phyloP scores from a whole-genome alignment of 2,329 filamentous ascomycete genomes.

The Fusarium penzigii region DNA sequence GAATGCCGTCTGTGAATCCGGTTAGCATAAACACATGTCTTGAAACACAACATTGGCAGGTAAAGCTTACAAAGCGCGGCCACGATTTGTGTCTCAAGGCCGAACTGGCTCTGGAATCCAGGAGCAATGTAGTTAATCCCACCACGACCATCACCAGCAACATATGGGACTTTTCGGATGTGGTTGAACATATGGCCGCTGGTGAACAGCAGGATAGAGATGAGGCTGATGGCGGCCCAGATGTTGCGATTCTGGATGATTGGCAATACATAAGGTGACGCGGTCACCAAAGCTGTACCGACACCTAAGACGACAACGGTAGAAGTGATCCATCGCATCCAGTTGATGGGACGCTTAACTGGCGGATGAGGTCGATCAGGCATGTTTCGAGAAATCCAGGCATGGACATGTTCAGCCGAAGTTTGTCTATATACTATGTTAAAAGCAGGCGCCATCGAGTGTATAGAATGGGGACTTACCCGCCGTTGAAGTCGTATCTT shows the following conservation, averaged over 20 bases:
- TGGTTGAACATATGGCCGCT: conserved; percentile 99
- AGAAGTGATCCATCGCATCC: conserved; percentile 68
- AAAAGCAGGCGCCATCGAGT: background rate
- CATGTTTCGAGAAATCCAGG: conserved; percentile 78
- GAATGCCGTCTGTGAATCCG: conserved; percentile 54
- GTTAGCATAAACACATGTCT: background rate
- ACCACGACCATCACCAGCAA: conserved; percentile 79
- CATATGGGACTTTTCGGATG: conserved; percentile 93
- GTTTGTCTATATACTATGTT: conserved; percentile 55
- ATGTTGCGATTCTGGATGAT: conserved; percentile 87
- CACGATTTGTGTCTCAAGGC: conserved; percentile 92
- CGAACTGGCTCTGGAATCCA: conserved; percentile 92
- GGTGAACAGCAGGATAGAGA: conserved; percentile 88
- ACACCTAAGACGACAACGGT: conserved; percentile 69
- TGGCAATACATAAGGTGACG: conserved; percentile 78
- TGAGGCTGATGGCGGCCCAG: conserved; percentile 88
- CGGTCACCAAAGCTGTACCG: conserved; percentile 68
- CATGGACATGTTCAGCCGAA: conserved; percentile 74
- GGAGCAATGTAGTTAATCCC: conserved; percentile 87
- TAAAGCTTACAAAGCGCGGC: conserved; percentile 82
- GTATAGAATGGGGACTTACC: conserved; percentile 52
- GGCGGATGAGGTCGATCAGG: conserved; percentile 75
- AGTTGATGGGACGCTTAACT: conserved; percentile 87
- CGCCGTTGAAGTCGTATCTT: conserved; percentile 81
- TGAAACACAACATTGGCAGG: background rate